Percentiles rank a stretch among this genome's conserved stretches.
These are phyloP conservation scores for Pichia sp. DNA, from an alignment of 1,139 yeast genomes.

Conservation along the genomic window DNA sequence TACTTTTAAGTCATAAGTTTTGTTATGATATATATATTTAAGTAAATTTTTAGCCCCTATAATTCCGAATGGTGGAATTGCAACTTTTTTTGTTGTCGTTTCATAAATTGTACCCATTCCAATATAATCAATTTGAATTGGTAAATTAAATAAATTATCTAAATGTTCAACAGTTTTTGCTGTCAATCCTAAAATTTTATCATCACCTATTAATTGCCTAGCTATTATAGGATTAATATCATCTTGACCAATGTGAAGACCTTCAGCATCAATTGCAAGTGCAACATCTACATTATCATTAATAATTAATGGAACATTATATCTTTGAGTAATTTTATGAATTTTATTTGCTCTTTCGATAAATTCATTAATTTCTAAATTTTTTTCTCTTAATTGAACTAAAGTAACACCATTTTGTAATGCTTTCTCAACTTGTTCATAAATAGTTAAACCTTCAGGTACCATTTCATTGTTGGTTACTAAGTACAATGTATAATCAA, in stretches of 20 bases:
- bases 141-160: constrained; percentile 42
- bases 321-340: constrained; percentile 52
- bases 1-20: constrained; percentile 41
- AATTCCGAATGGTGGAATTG: constrained; percentile 53
- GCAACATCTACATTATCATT: constrained; percentile 90
- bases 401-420: constrained; percentile 70
- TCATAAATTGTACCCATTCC: constrained; percentile 83
- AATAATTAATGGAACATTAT: constrained; percentile 71
- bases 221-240: constrained; percentile 70
- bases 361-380: constrained; percentile 61
- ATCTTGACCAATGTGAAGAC: constrained; percentile 86
- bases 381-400: constrained; percentile 81
- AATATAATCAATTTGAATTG: constrained; percentile 56
- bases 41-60: constrained; percentile 57
- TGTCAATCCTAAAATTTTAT: constrained; percentile 76
- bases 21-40: constrained; percentile 38
- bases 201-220: constrained; percentile 59
- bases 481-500: constrained; percentile 62
- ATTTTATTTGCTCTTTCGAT: constrained; percentile 54
- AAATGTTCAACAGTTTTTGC: constrained; percentile 59
- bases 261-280: constrained; percentile 77
- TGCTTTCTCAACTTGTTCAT: constrained; percentile 56
- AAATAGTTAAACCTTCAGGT: constrained; percentile 57
- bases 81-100: constrained; percentile 61
- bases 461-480: constrained; percentile 81